Conservation (phyloP, 75 land plant species). For the Cryptomeria japonica region DNA sequence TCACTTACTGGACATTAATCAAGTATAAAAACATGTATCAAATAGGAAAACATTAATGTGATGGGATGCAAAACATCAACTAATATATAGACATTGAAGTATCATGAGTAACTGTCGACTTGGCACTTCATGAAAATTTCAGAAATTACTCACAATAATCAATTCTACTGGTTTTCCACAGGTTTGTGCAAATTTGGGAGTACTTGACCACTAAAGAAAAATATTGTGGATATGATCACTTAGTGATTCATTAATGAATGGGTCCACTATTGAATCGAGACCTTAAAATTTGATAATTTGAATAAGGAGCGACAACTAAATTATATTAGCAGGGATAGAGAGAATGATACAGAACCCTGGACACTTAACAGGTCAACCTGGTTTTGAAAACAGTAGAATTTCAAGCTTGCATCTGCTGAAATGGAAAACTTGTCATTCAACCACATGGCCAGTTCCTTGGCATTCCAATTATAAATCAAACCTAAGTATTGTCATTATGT, state of each 20-base stretch:
- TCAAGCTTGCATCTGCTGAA: background rate
- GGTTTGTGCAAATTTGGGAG: background rate
- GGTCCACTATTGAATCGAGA: background rate
- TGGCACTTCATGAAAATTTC: background rate
- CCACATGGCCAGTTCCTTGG: background rate
- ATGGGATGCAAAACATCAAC: too few relatives aligned
- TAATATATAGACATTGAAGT: too few relatives aligned
- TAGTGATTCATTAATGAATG: background rate
- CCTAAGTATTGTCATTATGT: background rate
- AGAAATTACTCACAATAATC: background rate
- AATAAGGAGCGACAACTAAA: background rate
- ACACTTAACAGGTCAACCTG: background rate
- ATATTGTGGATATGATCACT: background rate
- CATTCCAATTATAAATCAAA: background rate
- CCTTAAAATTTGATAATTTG: background rate
- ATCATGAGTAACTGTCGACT: too few relatives aligned
- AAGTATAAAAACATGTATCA: too few relatives aligned
- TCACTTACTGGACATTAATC: too few relatives aligned
- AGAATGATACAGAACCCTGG: background rate
- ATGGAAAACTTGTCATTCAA: background rate
- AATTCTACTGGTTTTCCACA: background rate
- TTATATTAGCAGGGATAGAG: background rate
- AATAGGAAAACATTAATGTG: too few relatives aligned
- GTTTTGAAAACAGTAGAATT: background rate
- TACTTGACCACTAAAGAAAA: background rate